A percentile compares a stretch with the other conserved stretches of the same genome.
These are phyloP conservation scores for Xerocomus brunneocitrinus DNA, from an alignment of 768 basidiomycete species.

Conservation along the genomic window DNA sequence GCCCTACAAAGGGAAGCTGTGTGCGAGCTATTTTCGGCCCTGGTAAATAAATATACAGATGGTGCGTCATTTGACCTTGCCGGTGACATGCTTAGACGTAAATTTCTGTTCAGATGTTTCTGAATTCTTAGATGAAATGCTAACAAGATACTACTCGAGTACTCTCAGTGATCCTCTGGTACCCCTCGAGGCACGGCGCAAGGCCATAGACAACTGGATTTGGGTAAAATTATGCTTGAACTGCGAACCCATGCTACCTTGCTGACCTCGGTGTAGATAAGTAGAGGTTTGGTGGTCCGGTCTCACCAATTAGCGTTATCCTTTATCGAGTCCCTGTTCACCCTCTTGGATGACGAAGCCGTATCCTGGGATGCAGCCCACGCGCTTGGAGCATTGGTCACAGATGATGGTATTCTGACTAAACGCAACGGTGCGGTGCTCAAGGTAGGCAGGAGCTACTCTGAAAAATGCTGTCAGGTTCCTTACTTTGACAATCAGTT, in stretches of 20 bases:
- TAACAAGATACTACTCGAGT: slow-evolving; percentile 46
- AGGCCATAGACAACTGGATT: slow-evolving; percentile 57
- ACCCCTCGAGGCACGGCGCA: slow-evolving; percentile 39
- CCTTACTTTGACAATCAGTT: slow-evolving; percentile 41
- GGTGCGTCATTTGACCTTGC: slow-evolving; percentile 37
- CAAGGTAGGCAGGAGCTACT: slow-evolving; percentile 46
- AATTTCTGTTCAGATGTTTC: slow-evolving; percentile 37
- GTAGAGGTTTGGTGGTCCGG: slow-evolving; percentile 74
- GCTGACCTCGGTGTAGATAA: slow-evolving; percentile 45
- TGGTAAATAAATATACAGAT: slow-evolving; percentile 75
- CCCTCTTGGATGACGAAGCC: slow-evolving; percentile 59
- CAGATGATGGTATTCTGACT: slow-evolving; percentile 58
- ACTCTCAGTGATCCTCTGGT: slow-evolving; percentile 37
- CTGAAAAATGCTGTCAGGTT: background rate
- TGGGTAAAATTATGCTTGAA: slow-evolving; percentile 49
- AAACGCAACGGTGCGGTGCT: slow-evolving; percentile 77
- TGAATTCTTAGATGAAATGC: slow-evolving; percentile 39
- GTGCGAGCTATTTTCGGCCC: slow-evolving; percentile 53
- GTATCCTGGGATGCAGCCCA: slow-evolving; percentile 74
- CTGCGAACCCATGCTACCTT: background rate
- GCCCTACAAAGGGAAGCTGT: slow-evolving; percentile 52
- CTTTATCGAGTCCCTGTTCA: slow-evolving; percentile 63
- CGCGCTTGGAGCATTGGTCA: slow-evolving; percentile 63
- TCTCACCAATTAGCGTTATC: slow-evolving; percentile 55
- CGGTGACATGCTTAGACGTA: background rate